Evolutionary conservation across 345 rosid species (phyloP).

Genomic region (Aquilaria sinensis): DNA sequence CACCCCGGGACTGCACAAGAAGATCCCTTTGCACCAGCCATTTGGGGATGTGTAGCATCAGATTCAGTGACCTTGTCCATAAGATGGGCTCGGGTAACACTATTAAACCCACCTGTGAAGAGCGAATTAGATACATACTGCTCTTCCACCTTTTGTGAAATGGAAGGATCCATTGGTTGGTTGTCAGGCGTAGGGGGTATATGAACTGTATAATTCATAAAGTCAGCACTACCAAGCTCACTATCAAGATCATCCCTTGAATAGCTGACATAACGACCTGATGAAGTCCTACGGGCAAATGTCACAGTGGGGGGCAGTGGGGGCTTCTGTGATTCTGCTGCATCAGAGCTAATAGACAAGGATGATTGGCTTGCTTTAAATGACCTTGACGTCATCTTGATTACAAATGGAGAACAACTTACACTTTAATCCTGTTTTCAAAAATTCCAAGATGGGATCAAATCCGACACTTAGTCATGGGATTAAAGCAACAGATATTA

Average conservation of each 20-base stretch:
- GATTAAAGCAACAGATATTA: background rate
- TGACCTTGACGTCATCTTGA: constrained; percentile 54
- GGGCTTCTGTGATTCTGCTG: constrained; percentile 50
- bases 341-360: constrained; percentile 58
- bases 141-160: constrained; percentile 94
- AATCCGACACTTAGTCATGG: background rate
- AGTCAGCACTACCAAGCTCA: constrained; percentile 69
- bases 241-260: constrained; percentile 96
- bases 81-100: constrained; percentile 80
- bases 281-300: constrained; percentile 75
- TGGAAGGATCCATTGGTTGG: constrained; percentile 88
- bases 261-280: constrained; percentile 82
- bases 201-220: constrained; percentile 78
- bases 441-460: constrained; percentile 10
- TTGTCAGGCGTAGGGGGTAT: constrained; percentile 97
- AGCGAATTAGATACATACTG: constrained; percentile 92
- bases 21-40: constrained; percentile 96
- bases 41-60: constrained; percentile 90
- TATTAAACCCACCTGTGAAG: constrained; percentile 92
- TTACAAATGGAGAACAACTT: constrained; percentile 13
- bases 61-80: constrained; percentile 97
- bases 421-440: constrained; percentile 46
- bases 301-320: constrained; percentile 57
- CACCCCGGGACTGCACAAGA: constrained; percentile 89
- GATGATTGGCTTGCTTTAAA: constrained; percentile 55